Base-by-base conservation (phyloP, 2,329 filamentous ascomycete species). In the Pseudogymnoascus sp. region DNA sequence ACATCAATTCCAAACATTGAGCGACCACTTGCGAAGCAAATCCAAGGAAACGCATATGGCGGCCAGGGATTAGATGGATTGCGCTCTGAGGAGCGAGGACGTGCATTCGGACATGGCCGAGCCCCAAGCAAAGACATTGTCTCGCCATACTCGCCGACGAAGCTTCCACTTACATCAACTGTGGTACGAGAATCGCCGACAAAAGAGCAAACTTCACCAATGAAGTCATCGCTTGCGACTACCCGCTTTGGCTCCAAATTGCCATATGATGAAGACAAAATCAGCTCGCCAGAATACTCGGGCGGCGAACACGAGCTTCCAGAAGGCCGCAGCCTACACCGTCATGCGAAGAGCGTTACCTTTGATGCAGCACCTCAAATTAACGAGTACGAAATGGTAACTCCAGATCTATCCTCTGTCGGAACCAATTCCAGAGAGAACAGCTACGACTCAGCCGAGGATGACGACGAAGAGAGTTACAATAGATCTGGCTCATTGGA, bases 331-430 rank as follows among this genome's bases (percentile, higher is more conserved):
- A 83, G 81, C 11, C 81, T 92, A 43, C 89, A 91, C 72, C 89
- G 92, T 61, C 90, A 96, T 76, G 88, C 91, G 58, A 99, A 99
- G 81, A 97, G 93, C 71, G 95, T 99, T 63, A 99, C 93, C 0
- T 99, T 99, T 73, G 92, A 97, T 76, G 89, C 88, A 38, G 92
- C 91, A 1, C 95, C 95, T 23, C 90, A 96, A 73, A 84, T 99
- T 71, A 96, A 97, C 73, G 95, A 99, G 77, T 99, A 97, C 74
- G 95, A 97, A 76, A 93, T 97, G 89, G 90, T 91, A 35, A 99
- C 95, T 1, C 95, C 95, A 9, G 95, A 97, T 72, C 85, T 96
- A n/a, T 97, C 93, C 1, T 96, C 93, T 0, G 82, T 96, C 23
- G 91, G 90, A 25, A 93, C 90, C 59, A 92, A 89, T 68, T 97